Evolutionary conservation across 805 yeast genomes (phyloP).

Genomic region (Cyberlindnera euphorbiiphila): DNA sequence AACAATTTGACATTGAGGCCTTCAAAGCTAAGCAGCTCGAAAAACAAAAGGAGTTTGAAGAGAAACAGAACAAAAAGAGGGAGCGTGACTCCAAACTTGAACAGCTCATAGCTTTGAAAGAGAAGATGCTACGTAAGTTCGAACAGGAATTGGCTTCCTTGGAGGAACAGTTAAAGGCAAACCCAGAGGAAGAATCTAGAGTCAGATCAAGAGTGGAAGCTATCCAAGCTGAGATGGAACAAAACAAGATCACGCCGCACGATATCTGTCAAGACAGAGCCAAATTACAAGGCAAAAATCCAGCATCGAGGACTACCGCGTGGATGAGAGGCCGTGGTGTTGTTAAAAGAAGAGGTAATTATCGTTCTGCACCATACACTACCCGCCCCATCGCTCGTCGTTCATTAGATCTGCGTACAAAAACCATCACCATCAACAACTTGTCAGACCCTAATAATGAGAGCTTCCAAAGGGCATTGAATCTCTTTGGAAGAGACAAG

Average conservation of each 20-base stretch:
- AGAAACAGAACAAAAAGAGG: slow-evolving; percentile 32
- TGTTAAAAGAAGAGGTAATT: slow-evolving; percentile 19
- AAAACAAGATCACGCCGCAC: slow-evolving; percentile 22
- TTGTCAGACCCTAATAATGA: slow-evolving; percentile 16
- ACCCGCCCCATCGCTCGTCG: slow-evolving; percentile 12
- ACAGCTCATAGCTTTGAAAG: slow-evolving; percentile 32
- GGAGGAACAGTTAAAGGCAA: slow-evolving; percentile 14
- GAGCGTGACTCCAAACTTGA: slow-evolving; percentile 32
- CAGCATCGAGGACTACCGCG: slow-evolving; percentile 10
- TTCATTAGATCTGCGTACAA: slow-evolving; percentile 25
- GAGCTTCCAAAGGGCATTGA: slow-evolving; percentile 14
- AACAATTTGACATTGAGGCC: slow-evolving; percentile 34
- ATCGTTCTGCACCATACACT: slow-evolving; percentile 18
- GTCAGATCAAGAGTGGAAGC: too few relatives aligned
- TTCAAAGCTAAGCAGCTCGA: slow-evolving; percentile 34
- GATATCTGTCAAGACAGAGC: slow-evolving; percentile 22
- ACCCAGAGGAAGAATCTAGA: slow-evolving; percentile 23
- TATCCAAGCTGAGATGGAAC: slow-evolving; percentile 15
- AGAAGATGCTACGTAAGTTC: slow-evolving; percentile 33
- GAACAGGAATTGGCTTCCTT: slow-evolving; percentile 26
- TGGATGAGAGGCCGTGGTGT: slow-evolving; percentile 13
- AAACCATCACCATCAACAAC: slow-evolving; percentile 20
- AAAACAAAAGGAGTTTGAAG: slow-evolving; percentile 40
- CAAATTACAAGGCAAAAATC: slow-evolving; percentile 13
- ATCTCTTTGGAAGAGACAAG: slow-evolving; percentile 16